A percentile compares a stretch with the other conserved stretches of the same genome.
Evolutionary conservation across 2,329 filamentous ascomycete species (phyloP).

Genomic region (Arthrobotrys pseudoclavata): DNA sequence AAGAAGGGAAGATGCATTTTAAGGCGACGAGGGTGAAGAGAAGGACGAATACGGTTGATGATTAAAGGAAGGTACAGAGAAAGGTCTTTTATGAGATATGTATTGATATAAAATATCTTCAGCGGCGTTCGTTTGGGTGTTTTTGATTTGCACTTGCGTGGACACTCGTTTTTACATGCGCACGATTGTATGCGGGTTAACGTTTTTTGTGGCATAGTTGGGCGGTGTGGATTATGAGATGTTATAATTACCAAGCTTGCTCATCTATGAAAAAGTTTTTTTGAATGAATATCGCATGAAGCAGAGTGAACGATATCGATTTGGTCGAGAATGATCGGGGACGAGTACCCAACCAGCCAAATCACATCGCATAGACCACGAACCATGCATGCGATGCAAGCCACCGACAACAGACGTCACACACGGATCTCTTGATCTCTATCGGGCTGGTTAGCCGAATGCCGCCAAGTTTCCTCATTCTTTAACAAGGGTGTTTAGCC

Average conservation of each 20-base stretch:
- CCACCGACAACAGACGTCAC: neutral
- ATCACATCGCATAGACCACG: neutral
- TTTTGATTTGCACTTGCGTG: neutral
- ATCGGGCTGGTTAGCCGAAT: neutral
- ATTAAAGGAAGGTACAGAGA: constrained; percentile 10
- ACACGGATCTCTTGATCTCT: neutral
- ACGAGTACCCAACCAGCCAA: too few species aligned
- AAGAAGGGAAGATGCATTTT: constrained; percentile 88
- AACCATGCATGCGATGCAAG: neutral
- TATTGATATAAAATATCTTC: constrained; percentile 23
- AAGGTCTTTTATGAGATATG: constrained; percentile 4
- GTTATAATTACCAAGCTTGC: constrained; percentile 5
- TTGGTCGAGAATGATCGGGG: too few species aligned
- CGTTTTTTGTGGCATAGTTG: neutral
- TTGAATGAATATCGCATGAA: too few species aligned
- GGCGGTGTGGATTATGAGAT: constrained; percentile 11
- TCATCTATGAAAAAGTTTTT: constrained; percentile 9
- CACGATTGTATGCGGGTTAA: neutral
- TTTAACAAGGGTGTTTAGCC: neutral
- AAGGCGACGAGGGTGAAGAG: constrained; percentile 80
- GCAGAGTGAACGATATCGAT: neutral
- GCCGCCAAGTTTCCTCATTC: neutral
- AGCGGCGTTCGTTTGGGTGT: constrained; percentile 30
- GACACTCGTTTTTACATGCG: neutral
- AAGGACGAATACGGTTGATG: constrained; percentile 65